Conservation (phyloP, 768 basidiomycete species). For the Serendipita sp. region DNA sequence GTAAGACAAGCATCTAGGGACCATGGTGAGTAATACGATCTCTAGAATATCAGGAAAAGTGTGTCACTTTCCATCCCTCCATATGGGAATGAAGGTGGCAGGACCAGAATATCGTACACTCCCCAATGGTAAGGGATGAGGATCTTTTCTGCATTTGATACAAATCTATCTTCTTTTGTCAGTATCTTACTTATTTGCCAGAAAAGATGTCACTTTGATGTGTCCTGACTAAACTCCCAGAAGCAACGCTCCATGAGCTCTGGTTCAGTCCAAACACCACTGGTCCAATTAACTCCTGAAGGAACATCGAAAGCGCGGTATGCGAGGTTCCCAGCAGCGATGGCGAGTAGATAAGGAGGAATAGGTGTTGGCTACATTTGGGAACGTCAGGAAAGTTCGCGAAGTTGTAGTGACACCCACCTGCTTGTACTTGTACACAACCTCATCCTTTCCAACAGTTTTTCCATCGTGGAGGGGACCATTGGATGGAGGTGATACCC, state of each 20-base stretch:
- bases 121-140: conserved; percentile 67
- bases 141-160: conserved; percentile 59
- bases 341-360: conserved; percentile 83
- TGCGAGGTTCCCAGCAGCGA: conserved; percentile 68
- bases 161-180: conserved; percentile 34
- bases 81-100: conserved; percentile 87
- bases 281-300: conserved; percentile 44
- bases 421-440: conserved; percentile 66
- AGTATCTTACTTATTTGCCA: background rate
- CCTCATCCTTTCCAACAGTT: conserved; percentile 51
- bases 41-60: background rate
- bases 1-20: conserved; percentile 59
- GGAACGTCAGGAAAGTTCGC: conserved; percentile 4
- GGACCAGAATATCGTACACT: conserved; percentile 75
- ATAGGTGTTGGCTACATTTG: conserved; percentile 56
- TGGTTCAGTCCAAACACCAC: conserved; percentile 86
- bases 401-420: conserved; percentile 24
- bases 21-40: background rate
- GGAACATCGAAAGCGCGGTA: conserved; percentile 25
- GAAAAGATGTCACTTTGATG: conserved; percentile 36
- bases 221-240: conserved; percentile 84
- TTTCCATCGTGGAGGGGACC: conserved; percentile 61
- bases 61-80: conserved; percentile 59
- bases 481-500: conserved; percentile 56
- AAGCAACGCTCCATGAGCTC: conserved; percentile 57